Evolutionary conservation across 768 basidiomycete genomes (phyloP).

Genomic region (Calocybe cyanea): DNA sequence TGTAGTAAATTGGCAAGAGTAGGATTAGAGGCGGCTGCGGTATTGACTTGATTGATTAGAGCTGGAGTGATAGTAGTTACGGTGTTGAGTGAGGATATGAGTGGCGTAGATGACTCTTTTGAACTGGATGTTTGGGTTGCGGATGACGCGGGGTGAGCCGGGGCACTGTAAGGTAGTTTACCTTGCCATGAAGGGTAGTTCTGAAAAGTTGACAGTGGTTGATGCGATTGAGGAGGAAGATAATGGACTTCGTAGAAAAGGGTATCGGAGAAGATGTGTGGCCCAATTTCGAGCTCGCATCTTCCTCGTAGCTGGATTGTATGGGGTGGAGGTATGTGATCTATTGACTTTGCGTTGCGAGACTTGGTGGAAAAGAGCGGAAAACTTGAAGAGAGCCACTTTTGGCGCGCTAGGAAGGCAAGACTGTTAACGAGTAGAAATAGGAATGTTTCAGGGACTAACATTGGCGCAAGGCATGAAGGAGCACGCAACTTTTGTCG

Average conservation of each 20-base stretch:
- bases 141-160: conserved; percentile 7
- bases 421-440: neutral
- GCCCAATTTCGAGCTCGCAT: conserved; percentile 72
- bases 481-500: conserved; percentile 48
- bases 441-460: conserved; percentile 13
- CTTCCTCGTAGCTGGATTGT: conserved; percentile 61
- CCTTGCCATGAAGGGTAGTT: conserved; percentile 26
- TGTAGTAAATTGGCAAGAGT: conserved; percentile 65
- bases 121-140: conserved; percentile 1
- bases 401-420: conserved; percentile 53
- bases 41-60: conserved; percentile 61
- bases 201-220: conserved; percentile 16
- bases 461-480: conserved; percentile 75
- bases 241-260: conserved; percentile 74
- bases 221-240: conserved; percentile 30
- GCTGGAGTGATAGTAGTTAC: conserved; percentile 50
- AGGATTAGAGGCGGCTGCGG: conserved; percentile 63
- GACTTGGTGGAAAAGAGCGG: conserved; percentile 68
- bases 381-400: conserved; percentile 65
- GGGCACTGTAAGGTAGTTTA: conserved; percentile 22
- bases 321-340: conserved; percentile 58
- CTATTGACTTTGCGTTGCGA: conserved; percentile 51
- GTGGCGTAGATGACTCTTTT: conserved; percentile 26
- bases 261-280: conserved; percentile 67
- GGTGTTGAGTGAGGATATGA: conserved; percentile 42